phyloP scores from a whole-genome alignment of 345 rosid genomes.

The Erodium maritimum region DNA sequence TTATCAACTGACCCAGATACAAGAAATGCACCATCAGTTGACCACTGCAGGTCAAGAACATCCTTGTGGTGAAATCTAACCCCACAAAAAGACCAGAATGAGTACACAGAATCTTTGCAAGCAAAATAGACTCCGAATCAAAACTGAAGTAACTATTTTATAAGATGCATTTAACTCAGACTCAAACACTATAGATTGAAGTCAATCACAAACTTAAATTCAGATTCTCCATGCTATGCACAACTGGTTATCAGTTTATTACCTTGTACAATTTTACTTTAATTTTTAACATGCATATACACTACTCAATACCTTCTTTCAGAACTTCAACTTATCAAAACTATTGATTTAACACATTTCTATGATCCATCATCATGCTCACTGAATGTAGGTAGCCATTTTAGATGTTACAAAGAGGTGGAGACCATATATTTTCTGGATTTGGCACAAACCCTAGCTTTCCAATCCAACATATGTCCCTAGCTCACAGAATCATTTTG shows the following conservation, averaged over 20 bases:
- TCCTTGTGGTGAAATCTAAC: conserved; percentile 89
- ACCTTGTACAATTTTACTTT: too few species aligned
- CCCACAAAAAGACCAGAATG: conserved; percentile 2
- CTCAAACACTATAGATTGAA: neutral
- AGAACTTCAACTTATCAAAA: too few species aligned
- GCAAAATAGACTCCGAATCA: conserved; percentile 1
- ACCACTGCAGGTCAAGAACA: conserved; percentile 89
- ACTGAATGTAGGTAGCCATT: too few species aligned
- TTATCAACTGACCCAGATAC: conserved; percentile 96
- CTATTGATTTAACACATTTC: too few species aligned
- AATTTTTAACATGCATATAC: too few species aligned
- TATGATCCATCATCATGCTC: too few species aligned
- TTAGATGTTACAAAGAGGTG: too few species aligned
- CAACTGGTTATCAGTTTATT: too few species aligned
- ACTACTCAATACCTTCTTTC: too few species aligned
- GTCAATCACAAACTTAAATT: neutral
- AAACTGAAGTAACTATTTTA: neutral
- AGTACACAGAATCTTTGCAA: conserved; percentile 5
- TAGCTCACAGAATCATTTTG: neutral
- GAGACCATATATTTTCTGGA: neutral
- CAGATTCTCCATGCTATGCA: neutral
- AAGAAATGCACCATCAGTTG: conserved; percentile 57
- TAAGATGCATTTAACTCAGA: neutral
- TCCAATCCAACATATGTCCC: neutral
- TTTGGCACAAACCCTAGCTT: neutral